A percentile compares a stretch with the other conserved stretches of the same genome.
Evolutionary conservation across 306 rosid species (phyloP).

Genomic region (Adenanthera pavonina): DNA sequence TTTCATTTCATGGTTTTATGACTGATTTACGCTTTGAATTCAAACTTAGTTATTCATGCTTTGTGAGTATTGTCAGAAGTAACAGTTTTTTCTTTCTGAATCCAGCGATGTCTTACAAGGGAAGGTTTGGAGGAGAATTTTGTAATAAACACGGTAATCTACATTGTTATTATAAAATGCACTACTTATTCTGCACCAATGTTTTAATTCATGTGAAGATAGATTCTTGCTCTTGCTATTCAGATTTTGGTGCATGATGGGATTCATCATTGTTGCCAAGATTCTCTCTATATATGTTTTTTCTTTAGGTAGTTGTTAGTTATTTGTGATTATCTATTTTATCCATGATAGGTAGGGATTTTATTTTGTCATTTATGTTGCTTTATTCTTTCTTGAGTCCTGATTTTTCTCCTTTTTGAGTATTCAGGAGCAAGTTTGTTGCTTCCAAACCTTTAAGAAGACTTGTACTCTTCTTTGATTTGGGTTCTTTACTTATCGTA

Average conservation of each 20-base stretch:
- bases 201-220: slow-evolving; percentile 28
- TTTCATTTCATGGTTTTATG: slow-evolving; percentile 18
- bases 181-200: slow-evolving; percentile 16
- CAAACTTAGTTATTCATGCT: slow-evolving; percentile 17
- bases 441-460: not conserved
- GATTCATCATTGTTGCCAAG: slow-evolving; percentile 3
- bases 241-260: slow-evolving; percentile 21
- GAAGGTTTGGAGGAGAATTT: slow-evolving; percentile 91
- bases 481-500: too few species aligned
- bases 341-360: not conserved
- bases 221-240: not conserved
- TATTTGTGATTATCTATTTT: not conserved
- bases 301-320: too few species aligned
- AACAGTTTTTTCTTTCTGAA: slow-evolving; percentile 34
- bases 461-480: not conserved
- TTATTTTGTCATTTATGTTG: not conserved
- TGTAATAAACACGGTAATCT: slow-evolving; percentile 80
- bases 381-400: not conserved
- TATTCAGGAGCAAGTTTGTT: not conserved
- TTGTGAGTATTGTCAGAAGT: slow-evolving; percentile 14
- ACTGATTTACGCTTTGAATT: slow-evolving; percentile 8
- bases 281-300: not conserved
- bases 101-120: slow-evolving; percentile 92
- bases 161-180: slow-evolving; percentile 9
- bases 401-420: not conserved